phyloP scores from a whole-genome alignment of 768 basidiomycete species.

The Xerocomus potaroensis region DNA sequence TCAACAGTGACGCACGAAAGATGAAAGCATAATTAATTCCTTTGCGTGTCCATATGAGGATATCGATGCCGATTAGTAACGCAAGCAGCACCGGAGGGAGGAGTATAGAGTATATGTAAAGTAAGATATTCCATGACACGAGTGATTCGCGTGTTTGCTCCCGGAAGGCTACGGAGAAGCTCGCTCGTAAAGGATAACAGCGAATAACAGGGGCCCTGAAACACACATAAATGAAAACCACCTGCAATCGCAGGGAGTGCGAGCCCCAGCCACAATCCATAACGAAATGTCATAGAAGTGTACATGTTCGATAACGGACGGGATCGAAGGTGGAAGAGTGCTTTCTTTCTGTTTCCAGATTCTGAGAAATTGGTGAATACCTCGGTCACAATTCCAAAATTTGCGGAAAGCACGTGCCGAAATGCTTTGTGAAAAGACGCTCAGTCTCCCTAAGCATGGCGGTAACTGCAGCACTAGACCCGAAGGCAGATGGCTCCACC shows the following conservation, averaged over 20 bases:
- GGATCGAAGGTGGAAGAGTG: slow-evolving; percentile 61
- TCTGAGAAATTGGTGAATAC: slow-evolving; percentile 35
- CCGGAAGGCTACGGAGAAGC: slow-evolving; percentile 57
- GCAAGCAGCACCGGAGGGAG: slow-evolving; percentile 72
- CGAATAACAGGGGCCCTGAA: neutral
- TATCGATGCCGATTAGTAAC: slow-evolving; percentile 74
- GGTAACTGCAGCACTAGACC: slow-evolving; percentile 56
- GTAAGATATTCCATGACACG: slow-evolving; percentile 65
- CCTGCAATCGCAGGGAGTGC: slow-evolving; percentile 63
- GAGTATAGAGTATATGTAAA: slow-evolving; percentile 75
- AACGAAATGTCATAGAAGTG: slow-evolving; percentile 70
- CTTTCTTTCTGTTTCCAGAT: slow-evolving; percentile 74
- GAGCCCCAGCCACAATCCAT: slow-evolving; percentile 68
- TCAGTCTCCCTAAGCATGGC: slow-evolving; percentile 73
- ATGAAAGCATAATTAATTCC: slow-evolving; percentile 92
- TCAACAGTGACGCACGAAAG: slow-evolving; percentile 51
- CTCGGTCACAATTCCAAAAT: too few species aligned
- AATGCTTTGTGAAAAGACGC: slow-evolving; percentile 66
- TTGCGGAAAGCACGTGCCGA: slow-evolving; percentile 47
- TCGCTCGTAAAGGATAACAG: too few species aligned
- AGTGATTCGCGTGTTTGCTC: slow-evolving; percentile 46
- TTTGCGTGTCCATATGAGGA: slow-evolving; percentile 68
- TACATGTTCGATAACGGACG: slow-evolving; percentile 51
- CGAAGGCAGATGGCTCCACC: slow-evolving; percentile 68
- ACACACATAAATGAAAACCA: slow-evolving; percentile 56